Base-by-base conservation (phyloP, 108 stramenopile species). In the Conticribra guillardii region DNA sequence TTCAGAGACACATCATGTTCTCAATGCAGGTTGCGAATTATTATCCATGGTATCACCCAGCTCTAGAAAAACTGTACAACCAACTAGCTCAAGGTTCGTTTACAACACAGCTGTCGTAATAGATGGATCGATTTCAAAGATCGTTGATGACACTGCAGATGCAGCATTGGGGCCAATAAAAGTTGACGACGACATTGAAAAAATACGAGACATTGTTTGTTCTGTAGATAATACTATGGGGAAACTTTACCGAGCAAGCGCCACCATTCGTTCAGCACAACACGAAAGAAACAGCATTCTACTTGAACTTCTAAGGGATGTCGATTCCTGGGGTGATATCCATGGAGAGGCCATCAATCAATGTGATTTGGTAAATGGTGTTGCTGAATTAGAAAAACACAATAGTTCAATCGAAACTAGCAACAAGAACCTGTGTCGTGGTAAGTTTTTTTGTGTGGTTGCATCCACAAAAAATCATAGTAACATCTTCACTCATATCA, bases 131-230 rank as follows among this genome's bases (percentile, higher is more conserved):
- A 23, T 28, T 4, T 24, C 60, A 76, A 55, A 58, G 23, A 22
- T 52, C 60, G 37, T 56, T 28, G 44, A 56, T 28, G 63, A 60
- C 60, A 18, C 41, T 19, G 55, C 78, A 52, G 48, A 71, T 15
- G 83, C 82, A 8, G 69, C 79, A 41, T 62, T 94, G 44, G 90
- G 90, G n/a, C 71, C 91, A 26, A 84, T 91, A 37, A 77, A 79
- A 21, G 89, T 91, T 11, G 93, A 94, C 32, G 85, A 85, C 52
- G 86, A 94, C 58, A 91, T 94, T 59, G 93, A 91, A 62, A 90
- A 91, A 62, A 77, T 94, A 8, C 84, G 84, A 26, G 88, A 89
- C 41, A 84, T 94, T 1, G 84, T 94, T 52, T 74, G 86, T 30
- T 86, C 87, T 16, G 85, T 90, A 5, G 85, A 91, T 60, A 73